These are phyloP conservation scores for Carex littledalei DNA, from an alignment of 176 grass and related monocot species.

Conservation along the genomic window DNA sequence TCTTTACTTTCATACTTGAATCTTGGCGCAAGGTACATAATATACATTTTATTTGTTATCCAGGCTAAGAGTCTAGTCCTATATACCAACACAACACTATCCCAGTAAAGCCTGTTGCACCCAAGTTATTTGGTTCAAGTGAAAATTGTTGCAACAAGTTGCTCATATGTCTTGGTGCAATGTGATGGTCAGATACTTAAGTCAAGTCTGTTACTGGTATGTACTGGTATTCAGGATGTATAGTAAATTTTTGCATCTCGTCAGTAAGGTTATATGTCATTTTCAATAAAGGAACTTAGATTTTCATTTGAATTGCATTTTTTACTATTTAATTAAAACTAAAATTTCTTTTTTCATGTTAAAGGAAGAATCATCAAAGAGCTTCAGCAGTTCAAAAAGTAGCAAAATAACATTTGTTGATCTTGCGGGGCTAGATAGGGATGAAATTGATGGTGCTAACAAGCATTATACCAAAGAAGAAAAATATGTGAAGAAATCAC, in stretches of 20 bases:
- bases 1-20: slow-evolving; percentile 85
- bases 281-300: background rate
- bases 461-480: slow-evolving; percentile 69
- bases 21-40: slow-evolving; percentile 87
- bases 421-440: slow-evolving; percentile 71
- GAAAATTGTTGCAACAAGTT: too few relatives aligned
- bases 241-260: background rate
- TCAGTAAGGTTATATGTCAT: background rate
- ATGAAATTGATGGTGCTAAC: slow-evolving; percentile 42
- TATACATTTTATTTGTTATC: background rate
- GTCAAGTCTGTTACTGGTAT: background rate
- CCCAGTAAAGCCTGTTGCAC: background rate
- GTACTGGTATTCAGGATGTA: background rate
- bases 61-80: background rate
- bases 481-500: slow-evolving; percentile 73
- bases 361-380: slow-evolving; percentile 61
- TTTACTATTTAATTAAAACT: slow-evolving; percentile 1
- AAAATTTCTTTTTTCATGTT: slow-evolving; percentile 28
- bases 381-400: slow-evolving; percentile 76
- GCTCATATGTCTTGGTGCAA: background rate
- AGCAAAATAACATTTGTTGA: slow-evolving; percentile 89
- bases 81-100: background rate
- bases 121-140: too few relatives aligned
- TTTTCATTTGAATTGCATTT: background rate
- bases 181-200: background rate